Conservation (phyloP, 192 early-diverging fungal genomes). For the Phlyctochytrium arcticum region DNA sequence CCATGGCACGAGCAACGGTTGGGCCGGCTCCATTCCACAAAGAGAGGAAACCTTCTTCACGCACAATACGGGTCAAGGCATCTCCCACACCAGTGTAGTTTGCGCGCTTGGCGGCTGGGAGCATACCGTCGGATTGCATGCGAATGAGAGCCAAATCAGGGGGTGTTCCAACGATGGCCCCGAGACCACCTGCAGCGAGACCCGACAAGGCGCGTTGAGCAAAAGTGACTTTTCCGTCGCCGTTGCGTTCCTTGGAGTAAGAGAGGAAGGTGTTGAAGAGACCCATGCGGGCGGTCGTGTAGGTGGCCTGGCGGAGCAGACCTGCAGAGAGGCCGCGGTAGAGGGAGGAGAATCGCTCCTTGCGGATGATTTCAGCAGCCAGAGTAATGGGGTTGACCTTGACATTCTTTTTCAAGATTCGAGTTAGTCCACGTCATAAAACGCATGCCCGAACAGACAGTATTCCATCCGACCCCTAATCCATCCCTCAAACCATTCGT, state of each 20-base stretch:
- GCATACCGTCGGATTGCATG: constrained; percentile 44
- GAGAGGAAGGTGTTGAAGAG: constrained; percentile 51
- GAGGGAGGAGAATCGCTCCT: constrained; percentile 31
- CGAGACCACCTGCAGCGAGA: constrained; percentile 45
- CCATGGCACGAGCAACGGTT: constrained; percentile 49
- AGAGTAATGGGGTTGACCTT: constrained; percentile 31
- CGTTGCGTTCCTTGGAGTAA: constrained; percentile 24
- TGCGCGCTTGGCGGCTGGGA: constrained; percentile 34
- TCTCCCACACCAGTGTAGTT: constrained; percentile 45
- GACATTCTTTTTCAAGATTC: constrained; percentile 9
- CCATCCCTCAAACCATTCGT: no score
- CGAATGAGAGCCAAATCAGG: constrained; percentile 40
- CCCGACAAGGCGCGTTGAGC: constrained; percentile 38
- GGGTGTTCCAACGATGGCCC: constrained; percentile 43
- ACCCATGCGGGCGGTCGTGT: constrained; percentile 51
- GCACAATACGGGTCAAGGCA: constrained; percentile 35
- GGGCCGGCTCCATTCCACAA: constrained; percentile 43
- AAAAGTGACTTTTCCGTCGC: constrained; percentile 30
- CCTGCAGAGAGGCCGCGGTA: constrained; percentile 52
- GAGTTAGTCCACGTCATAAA: no score
- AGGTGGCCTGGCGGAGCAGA: constrained; percentile 51
- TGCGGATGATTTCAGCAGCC: constrained; percentile 27
- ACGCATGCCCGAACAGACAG: no score
- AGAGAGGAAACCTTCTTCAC: constrained; percentile 41
- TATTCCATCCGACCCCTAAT: no score